Evolutionary conservation across 495 filamentous ascomycete genomes (phyloP).

Genomic region (Daldinia loculata): DNA sequence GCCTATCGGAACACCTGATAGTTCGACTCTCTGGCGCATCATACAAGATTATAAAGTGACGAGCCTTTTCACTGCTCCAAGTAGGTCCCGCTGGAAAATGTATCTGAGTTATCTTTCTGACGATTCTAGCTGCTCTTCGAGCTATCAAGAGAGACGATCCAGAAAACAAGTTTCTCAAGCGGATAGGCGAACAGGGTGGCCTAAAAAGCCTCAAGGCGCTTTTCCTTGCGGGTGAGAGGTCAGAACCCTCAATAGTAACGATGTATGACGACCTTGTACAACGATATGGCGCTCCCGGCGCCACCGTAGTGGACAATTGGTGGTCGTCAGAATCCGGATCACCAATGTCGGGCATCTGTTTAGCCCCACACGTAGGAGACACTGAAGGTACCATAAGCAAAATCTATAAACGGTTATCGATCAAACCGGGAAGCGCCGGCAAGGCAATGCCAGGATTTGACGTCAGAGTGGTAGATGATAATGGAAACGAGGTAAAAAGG

Average conservation of each 20-base stretch:
- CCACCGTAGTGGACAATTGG: slow-evolving; percentile 90
- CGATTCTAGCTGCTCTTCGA: slow-evolving; percentile 66
- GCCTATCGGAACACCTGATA: slow-evolving; percentile 87
- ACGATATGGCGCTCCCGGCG: slow-evolving; percentile 67
- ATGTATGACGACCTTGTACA: slow-evolving; percentile 77
- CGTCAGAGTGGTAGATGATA: slow-evolving; percentile 81
- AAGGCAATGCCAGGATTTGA: slow-evolving; percentile 93
- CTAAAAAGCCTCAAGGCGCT: slow-evolving; percentile 73
- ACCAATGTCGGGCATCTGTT: slow-evolving; percentile 83
- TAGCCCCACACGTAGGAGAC: slow-evolving; percentile 63
- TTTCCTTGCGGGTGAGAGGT: slow-evolving; percentile 89
- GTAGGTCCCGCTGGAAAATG: slow-evolving; percentile 41
- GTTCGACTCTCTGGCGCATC: slow-evolving; percentile 87
- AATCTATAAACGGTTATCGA: slow-evolving; percentile 48
- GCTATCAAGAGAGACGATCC: slow-evolving; percentile 89
- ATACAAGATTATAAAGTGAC: slow-evolving; percentile 86
- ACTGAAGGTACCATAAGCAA: slow-evolving; percentile 44
- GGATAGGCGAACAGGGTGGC: slow-evolving; percentile 69
- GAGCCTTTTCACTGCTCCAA: slow-evolving; percentile 85
- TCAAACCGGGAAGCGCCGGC: slow-evolving; percentile 87
- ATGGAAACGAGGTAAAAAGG: slow-evolving; percentile 69
- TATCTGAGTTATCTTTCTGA: slow-evolving; percentile 6
- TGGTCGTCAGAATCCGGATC: slow-evolving; percentile 94
- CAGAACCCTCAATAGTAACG: slow-evolving; percentile 83
- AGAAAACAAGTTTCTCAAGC: slow-evolving; percentile 68